These are phyloP conservation scores for Botrytis elliptica DNA, from an alignment of 2,329 filamentous ascomycete genomes.

Conservation along the genomic window DNA sequence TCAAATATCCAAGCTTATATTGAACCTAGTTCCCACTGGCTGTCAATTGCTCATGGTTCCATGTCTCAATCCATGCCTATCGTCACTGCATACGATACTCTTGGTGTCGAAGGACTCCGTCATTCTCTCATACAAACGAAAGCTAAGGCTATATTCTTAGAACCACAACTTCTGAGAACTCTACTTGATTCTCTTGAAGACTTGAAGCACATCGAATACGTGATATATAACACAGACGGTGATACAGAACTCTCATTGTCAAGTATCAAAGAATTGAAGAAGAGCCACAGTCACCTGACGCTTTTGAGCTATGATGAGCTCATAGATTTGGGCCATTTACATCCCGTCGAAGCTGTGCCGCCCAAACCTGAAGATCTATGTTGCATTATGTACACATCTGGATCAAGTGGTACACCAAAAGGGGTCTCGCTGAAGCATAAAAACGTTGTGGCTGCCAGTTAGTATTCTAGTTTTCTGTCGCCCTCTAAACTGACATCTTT, in stretches of 20 bases:
- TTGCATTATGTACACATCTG: constrained; percentile 85
- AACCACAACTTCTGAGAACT: constrained; percentile 71
- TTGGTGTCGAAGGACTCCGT: constrained; percentile 78
- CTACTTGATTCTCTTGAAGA: constrained; percentile 56
- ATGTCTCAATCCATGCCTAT: constrained; percentile 85
- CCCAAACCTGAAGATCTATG: constrained; percentile 75
- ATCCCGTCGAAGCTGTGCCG: constrained; percentile 68
- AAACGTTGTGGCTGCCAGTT: constrained; percentile 77
- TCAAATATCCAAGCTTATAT: neutral
- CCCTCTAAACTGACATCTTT: constrained; percentile 22
- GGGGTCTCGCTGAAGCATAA: constrained; percentile 83
- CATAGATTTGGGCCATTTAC: constrained; percentile 51
- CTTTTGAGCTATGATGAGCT: constrained; percentile 56
- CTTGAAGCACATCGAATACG: constrained; percentile 53
- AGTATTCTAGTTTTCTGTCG: constrained; percentile 35
- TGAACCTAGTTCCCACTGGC: constrained; percentile 59
- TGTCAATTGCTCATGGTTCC: constrained; percentile 75
- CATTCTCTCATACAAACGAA: constrained; percentile 83
- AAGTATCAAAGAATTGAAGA: constrained; percentile 52
- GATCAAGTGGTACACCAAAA: constrained; percentile 85
- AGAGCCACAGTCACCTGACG: constrained; percentile 54
- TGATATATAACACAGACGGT: constrained; percentile 61
- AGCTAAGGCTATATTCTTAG: constrained; percentile 80
- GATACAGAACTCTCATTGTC: constrained; percentile 47
- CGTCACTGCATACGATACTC: constrained; percentile 92